These are phyloP conservation scores for Aspergillus sp. DNA, from an alignment of 2,329 filamentous ascomycete genomes.

Conservation along the genomic window DNA sequence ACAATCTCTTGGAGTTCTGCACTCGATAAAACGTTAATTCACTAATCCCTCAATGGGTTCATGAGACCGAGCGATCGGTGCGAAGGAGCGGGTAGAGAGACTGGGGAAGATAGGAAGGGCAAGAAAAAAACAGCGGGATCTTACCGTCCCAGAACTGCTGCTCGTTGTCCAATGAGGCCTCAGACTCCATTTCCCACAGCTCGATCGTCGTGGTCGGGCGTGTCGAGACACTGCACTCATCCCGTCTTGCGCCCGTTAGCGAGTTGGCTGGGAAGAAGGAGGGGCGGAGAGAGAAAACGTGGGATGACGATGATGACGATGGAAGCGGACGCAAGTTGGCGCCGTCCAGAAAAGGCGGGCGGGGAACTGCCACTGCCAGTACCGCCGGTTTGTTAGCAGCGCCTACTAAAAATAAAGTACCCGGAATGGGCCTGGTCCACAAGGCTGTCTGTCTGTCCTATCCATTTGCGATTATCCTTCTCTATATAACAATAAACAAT, in stretches of 20 bases:
- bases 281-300: constrained; percentile 7
- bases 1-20: constrained; percentile 68
- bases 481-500: neutral
- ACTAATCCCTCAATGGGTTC: neutral
- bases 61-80: neutral
- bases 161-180: constrained; percentile 73
- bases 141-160: constrained; percentile 87
- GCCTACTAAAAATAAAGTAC: neutral
- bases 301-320: neutral
- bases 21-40: constrained; percentile 9
- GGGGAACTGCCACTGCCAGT: neutral
- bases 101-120: neutral
- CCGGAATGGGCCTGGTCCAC: neutral
- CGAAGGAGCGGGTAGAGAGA: neutral
- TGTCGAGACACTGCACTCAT: constrained; percentile 36
- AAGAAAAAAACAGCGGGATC: constrained; percentile 29
- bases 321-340: neutral
- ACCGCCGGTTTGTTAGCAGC: neutral
- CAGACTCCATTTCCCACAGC: constrained; percentile 62
- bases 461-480: neutral
- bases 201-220: constrained; percentile 36
- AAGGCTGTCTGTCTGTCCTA: neutral
- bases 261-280: constrained; percentile 14
- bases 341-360: neutral
- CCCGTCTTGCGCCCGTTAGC: constrained; percentile 28